Evolutionary conservation across 2,329 filamentous ascomycete genomes (phyloP).

Genomic region (Ascochyta pisi): DNA sequence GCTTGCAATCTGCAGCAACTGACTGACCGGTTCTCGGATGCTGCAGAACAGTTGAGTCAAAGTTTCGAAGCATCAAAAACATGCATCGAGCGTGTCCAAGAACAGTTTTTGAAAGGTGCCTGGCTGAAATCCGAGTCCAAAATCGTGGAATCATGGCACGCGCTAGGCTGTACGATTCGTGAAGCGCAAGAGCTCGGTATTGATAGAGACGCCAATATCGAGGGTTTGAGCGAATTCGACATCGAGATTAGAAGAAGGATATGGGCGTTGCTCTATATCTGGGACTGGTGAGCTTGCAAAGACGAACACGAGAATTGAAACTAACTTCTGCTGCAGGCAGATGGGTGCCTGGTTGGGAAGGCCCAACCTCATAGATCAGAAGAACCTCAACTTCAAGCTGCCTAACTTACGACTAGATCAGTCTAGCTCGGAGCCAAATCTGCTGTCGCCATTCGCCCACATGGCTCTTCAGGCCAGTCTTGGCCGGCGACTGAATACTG

Average conservation of each 20-base stretch:
- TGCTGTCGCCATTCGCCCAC: conserved; percentile 55
- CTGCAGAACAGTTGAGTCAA: conserved; percentile 53
- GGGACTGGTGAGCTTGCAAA: conserved; percentile 54
- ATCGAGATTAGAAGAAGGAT: conserved; percentile 56
- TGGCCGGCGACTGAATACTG: conserved; percentile 37
- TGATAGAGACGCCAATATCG: conserved; percentile 49
- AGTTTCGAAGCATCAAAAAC: conserved; percentile 54
- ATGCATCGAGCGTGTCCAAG: conserved; percentile 56
- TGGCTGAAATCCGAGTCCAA: conserved; percentile 58
- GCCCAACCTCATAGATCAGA: conserved; percentile 54
- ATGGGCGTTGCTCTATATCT: conserved; percentile 57
- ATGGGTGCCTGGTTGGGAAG: conserved; percentile 55
- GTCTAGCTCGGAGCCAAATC: conserved; percentile 41
- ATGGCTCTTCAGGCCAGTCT: conserved; percentile 53
- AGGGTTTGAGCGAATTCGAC: conserved; percentile 54
- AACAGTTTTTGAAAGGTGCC: conserved; percentile 56
- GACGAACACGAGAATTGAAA: not conserved
- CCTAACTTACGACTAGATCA: conserved; percentile 52
- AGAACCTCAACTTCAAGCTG: conserved; percentile 48
- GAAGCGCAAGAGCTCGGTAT: conserved; percentile 59
- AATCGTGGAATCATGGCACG: conserved; percentile 59
- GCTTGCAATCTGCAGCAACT: conserved; percentile 49
- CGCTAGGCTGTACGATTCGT: conserved; percentile 53
- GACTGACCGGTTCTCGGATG: conserved; percentile 51
- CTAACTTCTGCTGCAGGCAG: conserved; percentile 33